Base-by-base conservation (phyloP, 2,329 filamentous ascomycete species). In the Drechslera avenae region DNA sequence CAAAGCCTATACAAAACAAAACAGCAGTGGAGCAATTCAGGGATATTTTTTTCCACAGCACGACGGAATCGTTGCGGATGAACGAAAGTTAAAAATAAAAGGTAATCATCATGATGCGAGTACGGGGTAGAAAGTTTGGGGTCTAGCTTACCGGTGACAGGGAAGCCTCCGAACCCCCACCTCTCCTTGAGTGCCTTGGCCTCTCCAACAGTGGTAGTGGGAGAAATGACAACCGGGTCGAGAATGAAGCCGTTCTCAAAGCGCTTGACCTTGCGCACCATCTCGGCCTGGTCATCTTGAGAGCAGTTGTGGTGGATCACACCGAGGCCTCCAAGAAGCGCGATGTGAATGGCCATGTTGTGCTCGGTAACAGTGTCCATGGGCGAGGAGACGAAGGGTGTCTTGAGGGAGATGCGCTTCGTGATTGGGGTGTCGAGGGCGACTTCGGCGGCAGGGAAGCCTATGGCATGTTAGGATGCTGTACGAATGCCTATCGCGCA, bases 341-440 rank as follows among this genome's bases (percentile, higher is more conserved):
- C 90, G 83, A 95, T 96, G 79, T 97, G 90, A 68, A 99, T 97
- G 60, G 94, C 95, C 95, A 99, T 99, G 75, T 96, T 93, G 79
- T 96, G 90, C 81, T 99, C 94, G 35, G 95, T 99, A 74, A 99
- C 94, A 8, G 94, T 99, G 80, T 99, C 94, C 94, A 99, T 99
- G 69, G 95, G 94, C 32, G 94, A 97, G 39, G 94, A 99, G 61
- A 97, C 85, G 71, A 99, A 92, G 54, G 94, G 94, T 5, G 92
- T 95, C 85, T 97, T 99, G 74, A 99, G 83, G 30, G 90, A 86
- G 77, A 99, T 96, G 70, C 91, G 87, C 85, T 95, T 96, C 64
- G 94, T 99, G 68, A 99, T 83, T 52, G 91, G 91, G 30, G 93
- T 91, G 66, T 97, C 94, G 56, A 99, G 87, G 40, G 79, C 79